A percentile compares a stretch with the other conserved stretches of the same genome.
Evolutionary conservation across 208 protist genomes (phyloP).

Genomic region (Zelonia costaricensis): DNA sequence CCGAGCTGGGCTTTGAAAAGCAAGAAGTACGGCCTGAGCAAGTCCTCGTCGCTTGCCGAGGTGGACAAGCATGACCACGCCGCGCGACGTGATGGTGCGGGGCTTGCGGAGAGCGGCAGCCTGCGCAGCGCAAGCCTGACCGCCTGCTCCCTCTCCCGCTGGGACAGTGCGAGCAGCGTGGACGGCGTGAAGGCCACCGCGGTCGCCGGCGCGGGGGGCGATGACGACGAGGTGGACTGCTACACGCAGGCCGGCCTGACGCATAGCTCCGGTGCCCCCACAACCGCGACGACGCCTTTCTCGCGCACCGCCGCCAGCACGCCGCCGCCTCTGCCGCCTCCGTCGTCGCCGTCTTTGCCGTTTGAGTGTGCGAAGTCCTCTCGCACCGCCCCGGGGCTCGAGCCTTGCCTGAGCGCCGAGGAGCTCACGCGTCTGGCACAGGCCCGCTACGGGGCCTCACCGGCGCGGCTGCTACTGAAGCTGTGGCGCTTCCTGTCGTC

Average conservation of each 20-base stretch:
- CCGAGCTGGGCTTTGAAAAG: constrained; percentile 11
- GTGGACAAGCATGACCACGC: background rate
- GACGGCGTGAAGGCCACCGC: background rate
- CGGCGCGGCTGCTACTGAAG: constrained; percentile 39
- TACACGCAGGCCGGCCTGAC: constrained; percentile 21
- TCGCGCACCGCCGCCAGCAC: constrained; percentile 11
- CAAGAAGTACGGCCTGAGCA: background rate
- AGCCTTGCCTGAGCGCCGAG: constrained; percentile 3
- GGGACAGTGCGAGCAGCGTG: background rate
- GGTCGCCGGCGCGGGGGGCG: background rate
- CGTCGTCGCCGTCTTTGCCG: background rate
- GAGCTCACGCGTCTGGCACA: constrained; percentile 18
- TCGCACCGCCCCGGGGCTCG: background rate
- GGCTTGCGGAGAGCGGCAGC: background rate
- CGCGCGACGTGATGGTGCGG: background rate
- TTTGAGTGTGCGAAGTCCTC: background rate
- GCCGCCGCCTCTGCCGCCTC: background rate
- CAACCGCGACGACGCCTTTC: constrained; percentile 5
- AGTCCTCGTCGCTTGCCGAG: background rate
- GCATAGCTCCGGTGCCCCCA: constrained; percentile 9
- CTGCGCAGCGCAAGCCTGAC: too few relatives aligned
- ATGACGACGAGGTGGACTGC: constrained; percentile 16
- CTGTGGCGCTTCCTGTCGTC: constrained; percentile 53
- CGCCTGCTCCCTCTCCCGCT: background rate
- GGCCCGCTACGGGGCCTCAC: constrained; percentile 17